Base-by-base conservation (phyloP, 2,329 filamentous ascomycete genomes). In the Penicillium sp. region DNA sequence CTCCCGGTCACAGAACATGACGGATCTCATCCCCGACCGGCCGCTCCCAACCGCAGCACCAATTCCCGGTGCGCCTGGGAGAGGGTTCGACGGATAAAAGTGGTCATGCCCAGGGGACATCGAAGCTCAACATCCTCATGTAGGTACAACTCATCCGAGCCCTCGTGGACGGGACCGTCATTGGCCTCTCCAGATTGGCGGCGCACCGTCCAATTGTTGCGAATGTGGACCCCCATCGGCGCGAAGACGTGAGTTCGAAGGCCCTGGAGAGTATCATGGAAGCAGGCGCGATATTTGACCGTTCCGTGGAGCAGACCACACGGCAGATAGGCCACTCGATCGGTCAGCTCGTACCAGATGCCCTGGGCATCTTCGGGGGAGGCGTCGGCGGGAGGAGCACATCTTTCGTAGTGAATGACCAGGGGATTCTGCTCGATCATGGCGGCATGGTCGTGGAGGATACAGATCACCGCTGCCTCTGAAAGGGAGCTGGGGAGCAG, bases 341-440 rank as follows among this genome's bases (percentile, higher is more conserved):
- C 88, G 43, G 85, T 88, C 57, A 90, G 70, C 43, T 80, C 79
- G 70, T 90, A 93, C 88, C 89, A 94, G 26, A 73, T 72, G 57
- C 83, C 85, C 49, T 79, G 71, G 49, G 75, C 78, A 71, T 94
- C 88, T 55, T 91, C 87, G 5, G 80, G 70, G 0, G 79, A 75
- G 18, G 85, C 83, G 62, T 83, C 78, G 29, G 76, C 61, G 0
- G 88, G 87, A 3, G 86, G 76, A 40, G 79, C 75, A 68, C 87
- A 88, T 38, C 75, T 76, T 61, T 84, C 80, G 46, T 86, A 79
- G 55, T 87, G 83, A 55, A 84, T 82, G 50, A 94, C 84, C 40
- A 91, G 75, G 2, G 88, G 87, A 66, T 94, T 94, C 51, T 93
- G 74, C 65, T 90, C 84, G 59, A 94, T 93, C 85, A 94, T 93